Conservation (phyloP, 2,329 filamentous ascomycete species). For the Penicillium expansum region DNA sequence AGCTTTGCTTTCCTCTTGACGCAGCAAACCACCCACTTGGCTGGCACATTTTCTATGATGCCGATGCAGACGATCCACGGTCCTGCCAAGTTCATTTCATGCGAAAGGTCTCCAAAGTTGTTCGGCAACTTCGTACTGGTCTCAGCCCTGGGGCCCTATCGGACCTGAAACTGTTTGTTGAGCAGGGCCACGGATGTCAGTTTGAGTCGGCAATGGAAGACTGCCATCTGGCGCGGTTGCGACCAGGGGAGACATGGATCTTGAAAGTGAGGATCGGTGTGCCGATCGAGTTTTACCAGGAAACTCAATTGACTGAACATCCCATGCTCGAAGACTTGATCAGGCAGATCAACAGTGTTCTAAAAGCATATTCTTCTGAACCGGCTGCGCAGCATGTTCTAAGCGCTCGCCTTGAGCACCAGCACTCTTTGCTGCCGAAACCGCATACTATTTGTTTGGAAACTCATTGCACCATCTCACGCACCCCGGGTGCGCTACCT, state of each 20-base stretch:
- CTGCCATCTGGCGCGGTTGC: conserved; percentile 20
- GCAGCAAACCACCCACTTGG: conserved; percentile 17
- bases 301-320: conserved; percentile 1
- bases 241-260: conserved; percentile 35
- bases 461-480: conserved; percentile 23
- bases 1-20: conserved; percentile 20
- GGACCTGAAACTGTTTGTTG: conserved; percentile 26
- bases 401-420: conserved; percentile 30
- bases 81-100: conserved; percentile 18
- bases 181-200: conserved; percentile 21
- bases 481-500: background rate
- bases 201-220: conserved; percentile 24
- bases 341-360: conserved; percentile 30
- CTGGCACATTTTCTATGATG: conserved; percentile 31
- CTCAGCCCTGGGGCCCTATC: conserved; percentile 26
- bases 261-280: conserved; percentile 26
- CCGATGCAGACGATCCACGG: conserved; percentile 12
- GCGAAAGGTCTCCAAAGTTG: conserved; percentile 21
- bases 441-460: conserved; percentile 23
- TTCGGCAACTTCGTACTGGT: conserved; percentile 31
- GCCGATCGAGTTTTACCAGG: conserved; percentile 11
- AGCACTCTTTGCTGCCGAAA: conserved; percentile 31
- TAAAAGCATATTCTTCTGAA: conserved; percentile 19
- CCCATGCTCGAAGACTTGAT: conserved; percentile 26
- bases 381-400: conserved; percentile 23